A percentile compares a stretch with the other conserved stretches of the same genome.
Conservation (phyloP, 495 filamentous ascomycete species). For the Aspergillus steynii region DNA sequence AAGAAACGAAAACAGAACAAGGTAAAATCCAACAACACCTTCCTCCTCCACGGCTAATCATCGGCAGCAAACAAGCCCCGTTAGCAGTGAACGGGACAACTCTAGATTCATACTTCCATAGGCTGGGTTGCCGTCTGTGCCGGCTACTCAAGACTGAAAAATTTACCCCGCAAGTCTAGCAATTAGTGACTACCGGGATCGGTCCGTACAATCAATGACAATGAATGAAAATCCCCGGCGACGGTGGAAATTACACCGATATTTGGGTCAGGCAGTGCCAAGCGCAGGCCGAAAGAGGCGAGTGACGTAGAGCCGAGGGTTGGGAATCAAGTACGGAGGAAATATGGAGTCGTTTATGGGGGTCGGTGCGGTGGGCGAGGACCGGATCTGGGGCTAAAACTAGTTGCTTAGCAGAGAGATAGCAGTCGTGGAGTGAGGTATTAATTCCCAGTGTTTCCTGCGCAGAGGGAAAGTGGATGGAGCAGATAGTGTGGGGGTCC, state of each 20-base stretch:
- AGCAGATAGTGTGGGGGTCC: not conserved
- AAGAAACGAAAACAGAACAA: not conserved
- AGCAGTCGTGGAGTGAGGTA: no score
- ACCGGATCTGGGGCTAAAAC: not conserved
- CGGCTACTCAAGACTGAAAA: no score
- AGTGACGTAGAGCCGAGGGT: not conserved
- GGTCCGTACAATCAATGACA: not conserved
- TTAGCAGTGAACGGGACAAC: no score
- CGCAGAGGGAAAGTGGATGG: no score
- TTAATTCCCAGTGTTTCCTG: no score
- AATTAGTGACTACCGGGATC: not conserved
- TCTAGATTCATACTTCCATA: no score
- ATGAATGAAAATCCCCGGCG: not conserved
- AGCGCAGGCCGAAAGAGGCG: not conserved
- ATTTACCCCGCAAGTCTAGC: not conserved
- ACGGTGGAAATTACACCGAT: not conserved
- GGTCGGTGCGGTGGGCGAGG: no score
- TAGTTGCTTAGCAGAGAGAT: no score
- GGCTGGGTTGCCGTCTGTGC: no score
- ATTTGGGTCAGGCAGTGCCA: not conserved
- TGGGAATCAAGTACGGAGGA: no score
- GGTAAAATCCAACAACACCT: not conserved
- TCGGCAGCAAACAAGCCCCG: not conserved
- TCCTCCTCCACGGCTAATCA: constrained; percentile 6
- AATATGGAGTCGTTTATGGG: no score